Evolutionary conservation across 2,329 filamentous ascomycete genomes (phyloP).

Genomic region (Colletotrichum magnum): DNA sequence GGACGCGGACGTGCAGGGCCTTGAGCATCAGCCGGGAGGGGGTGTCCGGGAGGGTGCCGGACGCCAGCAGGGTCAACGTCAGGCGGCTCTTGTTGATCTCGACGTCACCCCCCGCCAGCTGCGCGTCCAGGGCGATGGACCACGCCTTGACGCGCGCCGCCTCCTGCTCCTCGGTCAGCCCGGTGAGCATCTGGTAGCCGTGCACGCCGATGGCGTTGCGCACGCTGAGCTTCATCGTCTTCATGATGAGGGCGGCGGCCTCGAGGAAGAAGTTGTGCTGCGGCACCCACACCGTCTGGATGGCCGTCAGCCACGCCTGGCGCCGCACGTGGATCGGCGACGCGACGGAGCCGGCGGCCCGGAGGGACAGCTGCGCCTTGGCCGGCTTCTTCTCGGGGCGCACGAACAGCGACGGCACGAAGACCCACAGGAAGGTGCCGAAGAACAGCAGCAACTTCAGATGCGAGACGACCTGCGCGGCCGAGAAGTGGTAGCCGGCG

Average conservation of each 20-base stretch:
- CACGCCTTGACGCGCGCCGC: conserved; percentile 90
- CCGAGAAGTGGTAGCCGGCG: conserved; percentile 66
- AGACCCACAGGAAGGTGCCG: conserved; percentile 67
- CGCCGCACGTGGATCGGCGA: conserved; percentile 88
- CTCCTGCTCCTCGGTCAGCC: conserved; percentile 87
- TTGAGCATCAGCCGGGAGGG: conserved; percentile 91
- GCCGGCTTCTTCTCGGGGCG: conserved; percentile 64
- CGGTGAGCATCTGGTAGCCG: conserved; percentile 83
- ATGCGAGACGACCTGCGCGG: conserved; percentile 61
- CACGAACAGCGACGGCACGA: conserved; percentile 68
- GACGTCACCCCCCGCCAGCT: conserved; percentile 89
- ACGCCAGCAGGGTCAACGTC: conserved; percentile 88
- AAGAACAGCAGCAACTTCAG: conserved; percentile 68
- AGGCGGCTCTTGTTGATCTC: conserved; percentile 91
- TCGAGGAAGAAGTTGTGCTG: conserved; percentile 89
- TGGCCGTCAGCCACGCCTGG: conserved; percentile 92
- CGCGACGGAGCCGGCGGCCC: conserved; percentile 78
- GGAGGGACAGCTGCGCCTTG: conserved; percentile 56
- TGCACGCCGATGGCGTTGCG: conserved; percentile 83
- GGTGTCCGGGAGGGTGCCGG: conserved; percentile 86
- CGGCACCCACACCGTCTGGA: conserved; percentile 93
- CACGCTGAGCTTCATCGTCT: conserved; percentile 85
- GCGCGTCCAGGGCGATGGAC: conserved; percentile 93
- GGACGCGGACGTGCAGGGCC: conserved; percentile 89
- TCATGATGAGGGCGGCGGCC: conserved; percentile 82